These are phyloP conservation scores for Irpex lacteus DNA, from an alignment of 1,284 basidiomycete genomes.

Conservation along the genomic window DNA sequence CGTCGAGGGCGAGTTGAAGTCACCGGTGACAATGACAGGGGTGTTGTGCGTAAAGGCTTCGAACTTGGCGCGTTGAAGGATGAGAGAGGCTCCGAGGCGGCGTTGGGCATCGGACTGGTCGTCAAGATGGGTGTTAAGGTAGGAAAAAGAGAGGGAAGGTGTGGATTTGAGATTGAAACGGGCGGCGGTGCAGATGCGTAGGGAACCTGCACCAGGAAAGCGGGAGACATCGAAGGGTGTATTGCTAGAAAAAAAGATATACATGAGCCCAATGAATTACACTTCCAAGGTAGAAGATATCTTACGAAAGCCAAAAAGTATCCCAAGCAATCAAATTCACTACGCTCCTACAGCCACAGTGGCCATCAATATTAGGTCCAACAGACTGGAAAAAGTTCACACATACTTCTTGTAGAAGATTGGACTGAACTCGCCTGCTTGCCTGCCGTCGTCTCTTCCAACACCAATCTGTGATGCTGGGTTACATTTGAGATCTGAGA, in stretches of 20 bases:
- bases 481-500: not conserved
- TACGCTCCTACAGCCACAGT: conserved; percentile 29
- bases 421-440: conserved; percentile 60
- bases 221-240: conserved; percentile 49
- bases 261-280: not conserved
- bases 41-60: conserved; percentile 39
- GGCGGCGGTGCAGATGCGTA: conserved; percentile 48
- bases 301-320: conserved; percentile 56
- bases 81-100: conserved; percentile 46
- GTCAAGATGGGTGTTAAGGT: conserved; percentile 55
- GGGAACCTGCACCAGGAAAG: conserved; percentile 52
- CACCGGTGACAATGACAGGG: conserved; percentile 49
- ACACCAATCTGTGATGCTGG: conserved; percentile 46
- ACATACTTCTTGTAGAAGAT: conserved; percentile 59
- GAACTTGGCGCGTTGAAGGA: conserved; percentile 46
- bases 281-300: not conserved
- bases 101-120: conserved; percentile 53
- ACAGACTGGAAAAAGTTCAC: not conserved
- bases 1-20: conserved; percentile 50
- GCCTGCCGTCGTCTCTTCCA: conserved; percentile 57
- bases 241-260: conserved; percentile 25
- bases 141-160: conserved; percentile 31
- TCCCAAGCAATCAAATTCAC: conserved; percentile 42
- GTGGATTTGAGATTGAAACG: conserved; percentile 32
- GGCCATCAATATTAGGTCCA: not conserved